Percentiles rank a stretch among this genome's conserved stretches.
These are phyloP conservation scores for Macrophomina phaseolina DNA, from an alignment of 2,329 filamentous ascomycete species.

Conservation along the genomic window DNA sequence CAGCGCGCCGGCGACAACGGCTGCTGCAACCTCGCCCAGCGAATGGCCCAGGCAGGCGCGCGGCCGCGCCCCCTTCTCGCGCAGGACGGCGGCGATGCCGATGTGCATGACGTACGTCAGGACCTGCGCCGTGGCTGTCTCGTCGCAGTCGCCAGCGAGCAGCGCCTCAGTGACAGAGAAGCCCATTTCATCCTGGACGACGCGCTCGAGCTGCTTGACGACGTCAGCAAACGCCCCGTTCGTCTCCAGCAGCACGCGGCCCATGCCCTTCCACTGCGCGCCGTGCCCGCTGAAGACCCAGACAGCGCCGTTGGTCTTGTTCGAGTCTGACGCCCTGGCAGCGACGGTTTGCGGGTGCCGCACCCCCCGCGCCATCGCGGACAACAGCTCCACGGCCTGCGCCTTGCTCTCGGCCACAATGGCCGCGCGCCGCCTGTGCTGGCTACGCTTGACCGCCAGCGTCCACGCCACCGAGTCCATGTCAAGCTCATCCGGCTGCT, in stretches of 20 bases:
- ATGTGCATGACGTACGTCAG: conserved; percentile 47
- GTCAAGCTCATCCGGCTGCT: conserved; percentile 2
- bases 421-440: conserved; percentile 40
- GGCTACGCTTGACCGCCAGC: conserved; percentile 38
- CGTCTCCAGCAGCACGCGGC: conserved; percentile 41
- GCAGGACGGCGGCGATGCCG: conserved; percentile 41
- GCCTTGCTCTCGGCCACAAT: conserved; percentile 34
- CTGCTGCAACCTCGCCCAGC: conserved; percentile 50
- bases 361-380: conserved; percentile 29
- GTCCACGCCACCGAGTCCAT: conserved; percentile 36
- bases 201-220: conserved; percentile 36
- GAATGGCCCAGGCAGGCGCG: conserved; percentile 50
- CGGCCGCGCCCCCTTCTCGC: conserved; percentile 39
- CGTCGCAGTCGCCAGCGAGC: conserved; percentile 32
- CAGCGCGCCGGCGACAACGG: conserved; percentile 43
- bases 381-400: conserved; percentile 34
- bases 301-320: conserved; percentile 33
- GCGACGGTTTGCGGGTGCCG: conserved; percentile 3
- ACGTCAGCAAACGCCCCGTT: conserved; percentile 35
- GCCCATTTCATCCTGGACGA: conserved; percentile 31
- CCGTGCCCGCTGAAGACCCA: conserved; percentile 54
- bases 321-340: conserved; percentile 21
- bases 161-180: conserved; percentile 32
- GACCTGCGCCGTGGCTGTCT: conserved; percentile 39
- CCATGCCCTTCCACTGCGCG: conserved; percentile 51